A percentile compares a stretch with the other conserved stretches of the same genome.
Conservation (phyloP, 495 filamentous ascomycete genomes). For the Rhypophila decipiens region DNA sequence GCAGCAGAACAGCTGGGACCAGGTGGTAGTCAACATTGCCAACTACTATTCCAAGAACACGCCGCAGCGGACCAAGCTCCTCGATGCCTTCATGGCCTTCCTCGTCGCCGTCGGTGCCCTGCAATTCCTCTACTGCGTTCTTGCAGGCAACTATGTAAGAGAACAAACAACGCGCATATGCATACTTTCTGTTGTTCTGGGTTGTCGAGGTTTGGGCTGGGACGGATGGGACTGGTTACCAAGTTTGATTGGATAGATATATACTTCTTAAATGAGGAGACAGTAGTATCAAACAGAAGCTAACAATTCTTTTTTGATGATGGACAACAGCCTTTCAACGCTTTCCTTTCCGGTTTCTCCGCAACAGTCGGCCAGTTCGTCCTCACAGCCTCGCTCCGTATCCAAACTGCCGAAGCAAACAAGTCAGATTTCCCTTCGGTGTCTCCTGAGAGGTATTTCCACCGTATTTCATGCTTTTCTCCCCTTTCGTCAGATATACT, state of each 20-base stretch:
- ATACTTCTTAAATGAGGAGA: too few relatives aligned
- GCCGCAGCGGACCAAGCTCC: constrained; percentile 82
- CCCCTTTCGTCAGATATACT: neutral
- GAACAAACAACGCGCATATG: too few relatives aligned
- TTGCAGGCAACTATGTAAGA: constrained; percentile 93
- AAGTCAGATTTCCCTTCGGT: constrained; percentile 60
- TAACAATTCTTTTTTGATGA: neutral
- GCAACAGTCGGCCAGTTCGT: constrained; percentile 98
- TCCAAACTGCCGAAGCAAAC: constrained; percentile 81
- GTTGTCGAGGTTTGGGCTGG: too few relatives aligned
- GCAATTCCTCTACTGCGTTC: constrained; percentile 89
- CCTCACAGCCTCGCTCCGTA: constrained; percentile 69
- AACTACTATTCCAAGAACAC: constrained; percentile 71
- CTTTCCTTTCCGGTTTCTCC: constrained; percentile 90
- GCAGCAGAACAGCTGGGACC: constrained; percentile 20
- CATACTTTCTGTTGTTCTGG: too few relatives aligned
- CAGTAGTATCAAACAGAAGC: too few relatives aligned
- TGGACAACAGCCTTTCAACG: constrained; percentile 80
- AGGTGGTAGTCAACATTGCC: constrained; percentile 54
- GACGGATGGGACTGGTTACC: too few relatives aligned
- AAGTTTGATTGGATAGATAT: too few relatives aligned
- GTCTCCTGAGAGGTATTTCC: constrained; percentile 60
- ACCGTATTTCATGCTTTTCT: neutral
- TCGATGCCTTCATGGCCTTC: constrained; percentile 90
- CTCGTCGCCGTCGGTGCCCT: constrained; percentile 76